phyloP scores from a whole-genome alignment of 495 filamentous ascomycete genomes.

The Aspergillus avenaceus region DNA sequence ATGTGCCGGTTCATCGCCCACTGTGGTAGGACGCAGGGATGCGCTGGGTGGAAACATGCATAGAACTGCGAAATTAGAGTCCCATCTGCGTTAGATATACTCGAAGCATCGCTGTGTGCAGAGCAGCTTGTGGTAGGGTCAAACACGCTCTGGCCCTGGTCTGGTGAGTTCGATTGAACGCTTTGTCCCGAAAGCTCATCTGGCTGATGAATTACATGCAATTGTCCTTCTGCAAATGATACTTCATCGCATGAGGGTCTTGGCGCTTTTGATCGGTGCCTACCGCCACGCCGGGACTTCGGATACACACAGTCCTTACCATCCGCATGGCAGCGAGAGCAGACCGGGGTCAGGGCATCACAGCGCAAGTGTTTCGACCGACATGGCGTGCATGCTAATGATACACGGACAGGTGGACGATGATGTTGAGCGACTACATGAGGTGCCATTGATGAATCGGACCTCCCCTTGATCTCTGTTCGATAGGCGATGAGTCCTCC shows the following conservation, averaged over 20 bases:
- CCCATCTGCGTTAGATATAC: slow-evolving; percentile 8
- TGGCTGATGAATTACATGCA: background rate
- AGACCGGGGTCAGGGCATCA: slow-evolving; percentile 16
- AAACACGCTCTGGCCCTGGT: background rate
- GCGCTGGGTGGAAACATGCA: slow-evolving; percentile 17
- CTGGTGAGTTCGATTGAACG: background rate
- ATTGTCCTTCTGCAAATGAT: background rate
- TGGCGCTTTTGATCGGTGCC: background rate
- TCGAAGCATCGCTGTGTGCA: slow-evolving; percentile 2
- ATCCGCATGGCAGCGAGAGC: slow-evolving; percentile 14
- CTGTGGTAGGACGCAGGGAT: slow-evolving; percentile 19
- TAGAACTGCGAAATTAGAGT: slow-evolving; percentile 6
- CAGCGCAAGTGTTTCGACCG: slow-evolving; percentile 22
- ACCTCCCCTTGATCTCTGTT: background rate
- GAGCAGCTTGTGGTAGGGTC: slow-evolving; percentile 2
- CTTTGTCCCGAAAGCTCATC: background rate
- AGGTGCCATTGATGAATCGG: background rate
- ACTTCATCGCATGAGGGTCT: background rate
- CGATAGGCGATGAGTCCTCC: background rate
- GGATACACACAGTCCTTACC: slow-evolving; percentile 13
- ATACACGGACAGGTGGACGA: slow-evolving; percentile 10
- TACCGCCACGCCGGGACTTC: slow-evolving; percentile 9
- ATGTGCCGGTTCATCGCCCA: slow-evolving; percentile 6
- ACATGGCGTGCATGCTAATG: slow-evolving; percentile 20
- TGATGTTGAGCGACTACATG: background rate